A percentile compares a stretch with the other conserved stretches of the same genome.
Conservation (phyloP, 805 yeast species). For the Metschnikowia amazonensis region DNA sequence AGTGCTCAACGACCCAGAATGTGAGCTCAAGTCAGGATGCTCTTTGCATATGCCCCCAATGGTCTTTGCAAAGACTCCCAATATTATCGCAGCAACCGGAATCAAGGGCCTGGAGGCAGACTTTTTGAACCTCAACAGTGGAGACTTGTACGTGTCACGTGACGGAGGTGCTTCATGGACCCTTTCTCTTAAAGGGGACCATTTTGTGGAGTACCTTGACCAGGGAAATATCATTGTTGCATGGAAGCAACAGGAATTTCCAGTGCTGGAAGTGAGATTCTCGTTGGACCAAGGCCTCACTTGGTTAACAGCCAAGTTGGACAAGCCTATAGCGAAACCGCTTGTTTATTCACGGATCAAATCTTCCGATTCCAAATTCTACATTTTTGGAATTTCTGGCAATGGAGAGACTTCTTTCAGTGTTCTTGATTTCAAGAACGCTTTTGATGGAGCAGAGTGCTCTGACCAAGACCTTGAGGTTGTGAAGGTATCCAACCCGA, state of each 20-base stretch:
- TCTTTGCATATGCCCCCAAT: conserved; percentile 33
- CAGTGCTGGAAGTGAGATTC: conserved; percentile 29
- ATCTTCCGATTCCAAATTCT: conserved; percentile 49
- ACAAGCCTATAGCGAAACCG: conserved; percentile 52
- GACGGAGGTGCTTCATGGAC: conserved; percentile 81
- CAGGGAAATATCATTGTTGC: conserved; percentile 64
- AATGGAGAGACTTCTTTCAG: conserved; percentile 21
- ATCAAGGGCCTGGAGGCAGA: conserved; percentile 25
- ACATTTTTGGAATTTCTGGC: conserved; percentile 42
- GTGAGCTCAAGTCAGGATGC: conserved; percentile 46
- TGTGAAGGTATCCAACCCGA: conserved; percentile 49
- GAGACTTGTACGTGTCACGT: conserved; percentile 58
- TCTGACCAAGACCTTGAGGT: conserved; percentile 57
- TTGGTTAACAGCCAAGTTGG: conserved; percentile 55
- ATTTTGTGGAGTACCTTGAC: conserved; percentile 64
- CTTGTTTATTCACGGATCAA: conserved; percentile 37
- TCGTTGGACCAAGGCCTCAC: conserved; percentile 72
- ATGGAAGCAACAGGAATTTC: not conserved
- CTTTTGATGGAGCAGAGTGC: conserved; percentile 49
- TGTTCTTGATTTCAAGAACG: conserved; percentile 54
- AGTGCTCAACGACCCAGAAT: conserved; percentile 42
- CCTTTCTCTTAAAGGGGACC: conserved; percentile 48
- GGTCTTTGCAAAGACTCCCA: conserved; percentile 40
- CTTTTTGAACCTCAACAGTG: conserved; percentile 14
- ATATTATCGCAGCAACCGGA: conserved; percentile 36